Base-by-base conservation (phyloP, 2,329 filamentous ascomycete species). In the Aspergillus sp. region DNA sequence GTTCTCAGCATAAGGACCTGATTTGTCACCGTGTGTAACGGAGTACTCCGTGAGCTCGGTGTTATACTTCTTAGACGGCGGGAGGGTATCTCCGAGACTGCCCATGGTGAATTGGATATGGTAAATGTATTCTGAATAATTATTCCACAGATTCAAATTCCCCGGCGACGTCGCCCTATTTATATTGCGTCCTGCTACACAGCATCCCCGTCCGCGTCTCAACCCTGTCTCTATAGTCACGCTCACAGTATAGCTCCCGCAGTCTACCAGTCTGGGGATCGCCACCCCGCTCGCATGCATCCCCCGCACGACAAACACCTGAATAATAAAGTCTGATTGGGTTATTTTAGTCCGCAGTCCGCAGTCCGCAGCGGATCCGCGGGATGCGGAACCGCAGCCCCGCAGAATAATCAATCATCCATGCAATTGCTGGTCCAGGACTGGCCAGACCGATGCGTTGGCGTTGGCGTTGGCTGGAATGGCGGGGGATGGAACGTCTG, bases 21-120 rank as follows among this genome's bases (percentile, higher is more conserved):
- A 33, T 15, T 54, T 48, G 21, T 46, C 21, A 1, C 12, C 9
- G n/a, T 54, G 52, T 11, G 14, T 2, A 2, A 15, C 5, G 0
- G 52, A 54, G 23, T 40, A 54, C 44, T 54, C 52, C 4, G 52
- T 54, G 15, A 54, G 41, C 0, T 37, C 35, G 21, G 52, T 54
- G 33, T 46, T 37, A 23, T 40, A 54, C 23, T 54, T 54, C 43
- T 48, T 54, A 2, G 41, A 19, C 12, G 21, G 8, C 0, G 27
- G n/a, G 0, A 15, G 39, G 23, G 51, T 15, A 6, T 47, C 43
- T 39, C 21, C 41, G 6, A 47, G 12, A 15, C 41, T 46, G 4
- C 43, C 43, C 51, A 54, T 54, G 8, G 0, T 53, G 50, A 27
- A 8, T 8, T 27, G 7, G 8, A 27, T 27, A 2, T 9, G 3